phyloP scores from a whole-genome alignment of 805 yeast genomes.

The Suhomyces tanzawaensis region DNA sequence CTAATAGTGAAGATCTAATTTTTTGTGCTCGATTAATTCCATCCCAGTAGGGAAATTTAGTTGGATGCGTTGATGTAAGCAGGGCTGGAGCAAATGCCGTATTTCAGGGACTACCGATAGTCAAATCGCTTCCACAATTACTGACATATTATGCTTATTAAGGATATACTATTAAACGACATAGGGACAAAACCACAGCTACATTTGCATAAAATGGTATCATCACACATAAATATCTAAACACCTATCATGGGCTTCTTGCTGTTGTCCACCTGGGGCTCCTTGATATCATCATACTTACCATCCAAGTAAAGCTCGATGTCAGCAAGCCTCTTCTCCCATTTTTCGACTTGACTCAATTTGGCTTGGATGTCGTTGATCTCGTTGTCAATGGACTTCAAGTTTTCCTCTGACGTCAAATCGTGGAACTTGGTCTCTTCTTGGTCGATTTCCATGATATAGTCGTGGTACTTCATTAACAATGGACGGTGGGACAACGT shows the following conservation, averaged over 20 bases:
- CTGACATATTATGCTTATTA: no score
- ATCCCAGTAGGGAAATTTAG: no score
- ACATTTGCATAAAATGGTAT: no score
- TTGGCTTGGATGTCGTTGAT: slow-evolving; percentile 63
- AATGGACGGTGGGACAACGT: slow-evolving; percentile 84
- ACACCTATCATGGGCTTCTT: background rate
- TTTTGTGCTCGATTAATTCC: no score
- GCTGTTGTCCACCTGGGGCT: background rate
- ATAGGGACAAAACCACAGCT: no score
- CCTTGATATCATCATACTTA: slow-evolving; percentile 19
- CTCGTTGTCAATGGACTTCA: slow-evolving; percentile 70
- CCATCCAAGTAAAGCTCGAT: slow-evolving; percentile 55
- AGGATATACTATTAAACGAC: no score
- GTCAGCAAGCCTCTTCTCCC: slow-evolving; percentile 60
- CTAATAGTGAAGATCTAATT: no score
- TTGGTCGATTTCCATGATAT: slow-evolving; percentile 63
- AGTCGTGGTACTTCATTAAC: slow-evolving; percentile 80
- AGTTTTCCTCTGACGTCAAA: slow-evolving; percentile 62
- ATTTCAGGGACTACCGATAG: no score
- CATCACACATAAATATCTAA: background rate
- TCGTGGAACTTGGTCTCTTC: slow-evolving; percentile 47
- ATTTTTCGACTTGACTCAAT: slow-evolving; percentile 53
- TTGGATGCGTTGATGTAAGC: no score
- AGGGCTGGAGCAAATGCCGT: no score
- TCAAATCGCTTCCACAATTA: no score